Evolutionary conservation across 2,329 filamentous ascomycete genomes (phyloP).

Genomic region (Epichloe scottii): DNA sequence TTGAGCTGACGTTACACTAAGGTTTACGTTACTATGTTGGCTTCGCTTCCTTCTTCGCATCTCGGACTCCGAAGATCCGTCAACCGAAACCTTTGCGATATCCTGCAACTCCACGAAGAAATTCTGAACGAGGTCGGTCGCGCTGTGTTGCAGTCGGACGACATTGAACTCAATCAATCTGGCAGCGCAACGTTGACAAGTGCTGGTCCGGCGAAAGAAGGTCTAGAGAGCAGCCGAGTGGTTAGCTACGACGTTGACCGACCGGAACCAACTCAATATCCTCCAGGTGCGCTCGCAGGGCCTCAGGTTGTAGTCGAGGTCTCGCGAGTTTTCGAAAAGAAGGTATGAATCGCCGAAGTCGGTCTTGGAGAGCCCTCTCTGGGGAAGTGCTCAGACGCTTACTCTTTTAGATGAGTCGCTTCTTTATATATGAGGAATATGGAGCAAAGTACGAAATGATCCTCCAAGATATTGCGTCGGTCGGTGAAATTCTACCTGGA

Average conservation of each 20-base stretch:
- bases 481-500: conserved; percentile 54
- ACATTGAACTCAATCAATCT: conserved; percentile 34
- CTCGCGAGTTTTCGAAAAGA: conserved; percentile 46
- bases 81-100: conserved; percentile 65
- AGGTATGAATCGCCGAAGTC: conserved; percentile 27
- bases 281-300: conserved; percentile 35
- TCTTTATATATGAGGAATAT: conserved; percentile 86
- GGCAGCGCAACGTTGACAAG: conserved; percentile 29
- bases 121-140: conserved; percentile 64
- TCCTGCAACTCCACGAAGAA: conserved; percentile 72
- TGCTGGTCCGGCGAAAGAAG: neutral
- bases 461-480: conserved; percentile 60
- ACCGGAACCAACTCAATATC: conserved; percentile 14
- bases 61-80: conserved; percentile 56
- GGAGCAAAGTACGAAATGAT: conserved; percentile 81
- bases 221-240: neutral
- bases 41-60: conserved; percentile 55
- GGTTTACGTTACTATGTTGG: conserved; percentile 65
- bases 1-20: conserved; percentile 21
- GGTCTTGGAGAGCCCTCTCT: neutral
- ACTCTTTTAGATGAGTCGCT: conserved; percentile 50
- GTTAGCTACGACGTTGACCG: conserved; percentile 25
- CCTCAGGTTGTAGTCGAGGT: conserved; percentile 48
- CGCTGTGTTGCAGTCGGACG: conserved; percentile 56
- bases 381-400: neutral